phyloP scores from a whole-genome alignment of 768 basidiomycete genomes.

The Lactifluus rugatus region DNA sequence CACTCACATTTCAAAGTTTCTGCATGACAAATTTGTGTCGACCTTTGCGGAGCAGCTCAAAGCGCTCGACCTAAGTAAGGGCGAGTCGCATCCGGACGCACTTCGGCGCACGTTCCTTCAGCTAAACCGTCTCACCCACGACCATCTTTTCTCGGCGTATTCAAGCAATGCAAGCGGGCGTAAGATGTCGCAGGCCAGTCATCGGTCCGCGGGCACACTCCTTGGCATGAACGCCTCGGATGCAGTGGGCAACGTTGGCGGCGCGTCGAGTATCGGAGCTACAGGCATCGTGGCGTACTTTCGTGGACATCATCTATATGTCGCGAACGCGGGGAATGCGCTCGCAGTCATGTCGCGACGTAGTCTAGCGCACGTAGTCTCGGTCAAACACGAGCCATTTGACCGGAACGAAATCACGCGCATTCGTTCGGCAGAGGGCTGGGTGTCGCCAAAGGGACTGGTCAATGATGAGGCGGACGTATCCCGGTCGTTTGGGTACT shows the following conservation, averaged over 20 bases:
- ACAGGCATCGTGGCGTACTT: slow-evolving; percentile 85
- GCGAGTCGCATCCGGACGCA: slow-evolving; percentile 61
- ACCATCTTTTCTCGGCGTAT: slow-evolving; percentile 42
- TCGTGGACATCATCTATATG: slow-evolving; percentile 65
- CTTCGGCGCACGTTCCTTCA: slow-evolving; percentile 80
- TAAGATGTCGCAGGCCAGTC: slow-evolving; percentile 62
- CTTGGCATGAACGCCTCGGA: slow-evolving; percentile 31
- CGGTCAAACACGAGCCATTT: slow-evolving; percentile 82
- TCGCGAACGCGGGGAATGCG: slow-evolving; percentile 84
- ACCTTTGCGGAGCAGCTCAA: slow-evolving; percentile 53
- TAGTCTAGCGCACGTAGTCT: slow-evolving; percentile 64
- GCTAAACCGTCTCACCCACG: slow-evolving; percentile 75
- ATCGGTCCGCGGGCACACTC: slow-evolving; percentile 14
- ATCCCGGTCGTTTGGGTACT: slow-evolving; percentile 92
- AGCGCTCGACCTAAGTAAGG: slow-evolving; percentile 30
- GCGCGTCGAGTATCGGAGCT: slow-evolving; percentile 57
- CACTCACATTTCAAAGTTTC: slow-evolving; percentile 68
- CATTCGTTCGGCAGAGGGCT: slow-evolving; percentile 89
- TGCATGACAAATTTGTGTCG: slow-evolving; percentile 69
- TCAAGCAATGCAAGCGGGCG: slow-evolving; percentile 30
- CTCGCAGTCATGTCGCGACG: slow-evolving; percentile 77
- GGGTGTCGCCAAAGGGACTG: slow-evolving; percentile 82
- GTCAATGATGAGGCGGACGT: slow-evolving; percentile 89
- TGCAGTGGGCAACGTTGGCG: slow-evolving; percentile 26
- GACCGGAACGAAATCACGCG: slow-evolving; percentile 74